Conservation (phyloP, 1,284 basidiomycete genomes). For the Omphalotus olearius region DNA sequence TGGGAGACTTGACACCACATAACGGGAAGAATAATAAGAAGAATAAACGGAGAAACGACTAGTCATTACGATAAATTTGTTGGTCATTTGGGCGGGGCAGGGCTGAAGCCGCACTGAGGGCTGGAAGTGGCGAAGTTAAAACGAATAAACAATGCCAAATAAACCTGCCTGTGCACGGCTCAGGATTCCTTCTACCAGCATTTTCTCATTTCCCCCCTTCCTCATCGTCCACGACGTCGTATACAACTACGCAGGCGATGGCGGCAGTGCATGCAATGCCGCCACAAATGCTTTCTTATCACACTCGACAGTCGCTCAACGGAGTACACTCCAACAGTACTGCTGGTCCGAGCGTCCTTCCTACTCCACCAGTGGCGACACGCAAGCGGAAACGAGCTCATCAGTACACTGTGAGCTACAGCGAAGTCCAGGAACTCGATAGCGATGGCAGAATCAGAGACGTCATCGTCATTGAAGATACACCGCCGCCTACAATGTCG, state of each 20-base stretch:
- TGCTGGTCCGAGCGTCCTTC: conserved; percentile 47
- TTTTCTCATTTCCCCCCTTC: conserved; percentile 1
- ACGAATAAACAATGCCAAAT: background rate
- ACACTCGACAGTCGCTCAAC: conserved; percentile 47
- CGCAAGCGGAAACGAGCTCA: conserved; percentile 80
- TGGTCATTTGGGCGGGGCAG: too few species aligned
- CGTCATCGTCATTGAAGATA: conserved; percentile 86
- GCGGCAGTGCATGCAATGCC: conserved; percentile 13
- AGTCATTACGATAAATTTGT: too few species aligned
- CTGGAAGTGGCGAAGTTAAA: background rate
- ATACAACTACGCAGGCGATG: conserved; percentile 15
- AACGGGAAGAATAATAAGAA: background rate
- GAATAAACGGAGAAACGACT: too few species aligned
- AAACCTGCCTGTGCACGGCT: background rate
- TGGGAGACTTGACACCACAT: background rate
- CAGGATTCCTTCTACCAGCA: background rate
- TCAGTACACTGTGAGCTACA: conserved; percentile 76
- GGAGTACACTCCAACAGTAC: conserved; percentile 26
- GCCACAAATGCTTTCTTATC: conserved; percentile 47
- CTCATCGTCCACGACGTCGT: conserved; percentile 13
- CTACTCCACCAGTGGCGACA: conserved; percentile 59
- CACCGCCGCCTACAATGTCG: conserved; percentile 73
- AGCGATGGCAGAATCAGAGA: conserved; percentile 68
- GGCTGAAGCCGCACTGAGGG: background rate
- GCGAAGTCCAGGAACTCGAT: conserved; percentile 80